Evolutionary conservation across 108 stramenopile genomes (phyloP).

Genomic region (Licmophora abbreviata): DNA sequence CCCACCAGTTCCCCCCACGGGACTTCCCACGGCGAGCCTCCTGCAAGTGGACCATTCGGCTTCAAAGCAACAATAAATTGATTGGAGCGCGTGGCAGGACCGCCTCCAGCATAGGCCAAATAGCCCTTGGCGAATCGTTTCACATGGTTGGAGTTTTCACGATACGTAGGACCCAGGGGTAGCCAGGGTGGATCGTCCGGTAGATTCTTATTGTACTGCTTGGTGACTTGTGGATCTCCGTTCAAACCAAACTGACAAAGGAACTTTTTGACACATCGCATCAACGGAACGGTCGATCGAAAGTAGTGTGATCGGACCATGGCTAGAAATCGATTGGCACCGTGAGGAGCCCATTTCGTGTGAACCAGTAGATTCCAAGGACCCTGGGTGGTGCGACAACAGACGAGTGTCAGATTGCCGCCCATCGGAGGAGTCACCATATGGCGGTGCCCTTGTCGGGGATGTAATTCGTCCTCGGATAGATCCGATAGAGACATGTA

Average conservation of each 20-base stretch:
- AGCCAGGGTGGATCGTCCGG: conserved; percentile 78
- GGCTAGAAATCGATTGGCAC: conserved; percentile 7
- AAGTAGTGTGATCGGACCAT: conserved; percentile 43
- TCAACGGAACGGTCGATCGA: conserved; percentile 51
- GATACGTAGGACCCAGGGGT: conserved; percentile 57
- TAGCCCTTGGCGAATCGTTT: conserved; percentile 70
- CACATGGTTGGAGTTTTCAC: conserved; percentile 50
- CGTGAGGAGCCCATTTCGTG: conserved; percentile 16
- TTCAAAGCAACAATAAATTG: conserved; percentile 67
- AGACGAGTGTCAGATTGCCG: conserved; percentile 35
- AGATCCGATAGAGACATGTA: background rate
- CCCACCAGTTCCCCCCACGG: conserved; percentile 64
- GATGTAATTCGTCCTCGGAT: conserved; percentile 18
- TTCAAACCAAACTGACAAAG: conserved; percentile 84
- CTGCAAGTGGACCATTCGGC: conserved; percentile 40
- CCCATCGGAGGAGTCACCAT: conserved; percentile 40
- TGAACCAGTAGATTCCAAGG: conserved; percentile 47
- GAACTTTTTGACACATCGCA: conserved; percentile 72
- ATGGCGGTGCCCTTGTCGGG: conserved; percentile 19
- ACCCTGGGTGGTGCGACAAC: conserved; percentile 47
- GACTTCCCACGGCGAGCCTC: conserved; percentile 76
- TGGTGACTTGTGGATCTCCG: conserved; percentile 29
- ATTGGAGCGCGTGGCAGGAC: conserved; percentile 45
- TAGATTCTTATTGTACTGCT: conserved; percentile 25
- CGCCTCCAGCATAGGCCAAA: conserved; percentile 63